Conservation (phyloP, 257 asterid genomes). For the Gentiana straminea region DNA sequence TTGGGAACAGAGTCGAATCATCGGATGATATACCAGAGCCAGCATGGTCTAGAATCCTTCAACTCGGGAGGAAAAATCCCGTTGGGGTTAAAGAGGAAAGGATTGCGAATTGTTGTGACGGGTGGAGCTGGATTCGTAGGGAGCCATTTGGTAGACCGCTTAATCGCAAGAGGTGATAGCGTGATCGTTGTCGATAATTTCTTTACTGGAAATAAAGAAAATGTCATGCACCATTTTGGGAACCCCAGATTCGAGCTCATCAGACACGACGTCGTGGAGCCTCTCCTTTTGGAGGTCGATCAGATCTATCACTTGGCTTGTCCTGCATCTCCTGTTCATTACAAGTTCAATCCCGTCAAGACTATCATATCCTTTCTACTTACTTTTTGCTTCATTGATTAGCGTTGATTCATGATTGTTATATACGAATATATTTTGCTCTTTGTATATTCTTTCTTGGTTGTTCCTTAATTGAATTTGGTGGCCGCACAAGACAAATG, state of each 20-base stretch:
- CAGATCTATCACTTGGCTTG: conserved; percentile 99
- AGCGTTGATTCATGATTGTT: background rate
- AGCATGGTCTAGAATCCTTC: conserved; percentile 34
- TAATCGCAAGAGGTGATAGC: conserved; percentile 76
- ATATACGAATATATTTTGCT: background rate
- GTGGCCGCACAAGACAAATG: conserved; percentile 77
- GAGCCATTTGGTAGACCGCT: conserved; percentile 85
- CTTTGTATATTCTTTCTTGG: background rate
- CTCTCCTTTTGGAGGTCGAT: conserved; percentile 78
- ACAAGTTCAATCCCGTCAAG: conserved; percentile 93
- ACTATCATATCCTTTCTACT: conserved; percentile 75
- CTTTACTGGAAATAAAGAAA: conserved; percentile 89
- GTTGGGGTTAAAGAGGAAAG: conserved; percentile 60
- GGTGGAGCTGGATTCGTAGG: conserved; percentile 99
- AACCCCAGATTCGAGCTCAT: conserved; percentile 85
- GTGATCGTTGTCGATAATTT: conserved; percentile 96
- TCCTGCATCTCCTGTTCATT: conserved; percentile 98
- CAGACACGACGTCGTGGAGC: conserved; percentile 98
- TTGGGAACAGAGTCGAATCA: conserved; percentile 30
- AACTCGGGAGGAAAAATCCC: conserved; percentile 82
- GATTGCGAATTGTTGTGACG: conserved; percentile 73
- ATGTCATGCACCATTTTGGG: conserved; percentile 78
- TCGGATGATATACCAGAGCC: conserved; percentile 44
- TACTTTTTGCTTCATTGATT: no score
- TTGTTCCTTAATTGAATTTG: conserved; percentile 29